Evolutionary conservation across 768 basidiomycete genomes (phyloP).

Genomic region (Leccinum obscurum): DNA sequence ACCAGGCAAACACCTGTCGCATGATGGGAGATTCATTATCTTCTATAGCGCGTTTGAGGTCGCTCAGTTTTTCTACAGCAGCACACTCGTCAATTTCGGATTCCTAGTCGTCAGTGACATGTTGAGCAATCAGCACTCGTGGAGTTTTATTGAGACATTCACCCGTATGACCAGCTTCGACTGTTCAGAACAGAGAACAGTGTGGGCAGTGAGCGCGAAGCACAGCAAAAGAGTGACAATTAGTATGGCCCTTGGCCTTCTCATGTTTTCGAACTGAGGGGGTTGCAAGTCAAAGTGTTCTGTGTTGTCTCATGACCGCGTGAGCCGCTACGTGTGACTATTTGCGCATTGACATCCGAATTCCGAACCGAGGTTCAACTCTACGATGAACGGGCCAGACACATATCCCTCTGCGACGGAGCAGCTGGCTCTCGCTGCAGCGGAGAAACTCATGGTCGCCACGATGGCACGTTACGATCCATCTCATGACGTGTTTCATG

Average conservation of each 20-base stretch:
- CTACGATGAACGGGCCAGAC: neutral
- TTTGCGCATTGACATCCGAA: slow-evolving; percentile 22
- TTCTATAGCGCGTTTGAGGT: slow-evolving; percentile 62
- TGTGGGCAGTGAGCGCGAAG: slow-evolving; percentile 23
- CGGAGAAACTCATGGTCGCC: slow-evolving; percentile 68
- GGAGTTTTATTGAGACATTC: slow-evolving; percentile 16
- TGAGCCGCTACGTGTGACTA: neutral
- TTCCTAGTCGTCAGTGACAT: slow-evolving; percentile 34
- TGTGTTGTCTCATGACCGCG: neutral
- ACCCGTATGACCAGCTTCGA: slow-evolving; percentile 33
- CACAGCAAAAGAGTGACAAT: slow-evolving; percentile 47
- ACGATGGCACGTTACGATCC: slow-evolving; percentile 79
- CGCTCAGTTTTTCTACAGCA: slow-evolving; percentile 48
- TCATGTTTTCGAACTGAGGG: slow-evolving; percentile 20
- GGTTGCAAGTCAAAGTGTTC: slow-evolving; percentile 7
- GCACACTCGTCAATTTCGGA: slow-evolving; percentile 44
- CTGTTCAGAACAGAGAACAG: slow-evolving; percentile 21
- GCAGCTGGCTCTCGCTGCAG: slow-evolving; percentile 50
- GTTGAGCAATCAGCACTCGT: slow-evolving; percentile 10
- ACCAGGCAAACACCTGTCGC: slow-evolving; percentile 73
- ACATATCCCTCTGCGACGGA: slow-evolving; percentile 55
- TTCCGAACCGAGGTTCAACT: slow-evolving; percentile 16
- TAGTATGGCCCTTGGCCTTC: slow-evolving; percentile 23
- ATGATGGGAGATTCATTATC: slow-evolving; percentile 69
- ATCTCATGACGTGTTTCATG: slow-evolving; percentile 79